phyloP scores from a whole-genome alignment of 1,139 yeast species.

The Lodderomyces oxycetoniae region DNA sequence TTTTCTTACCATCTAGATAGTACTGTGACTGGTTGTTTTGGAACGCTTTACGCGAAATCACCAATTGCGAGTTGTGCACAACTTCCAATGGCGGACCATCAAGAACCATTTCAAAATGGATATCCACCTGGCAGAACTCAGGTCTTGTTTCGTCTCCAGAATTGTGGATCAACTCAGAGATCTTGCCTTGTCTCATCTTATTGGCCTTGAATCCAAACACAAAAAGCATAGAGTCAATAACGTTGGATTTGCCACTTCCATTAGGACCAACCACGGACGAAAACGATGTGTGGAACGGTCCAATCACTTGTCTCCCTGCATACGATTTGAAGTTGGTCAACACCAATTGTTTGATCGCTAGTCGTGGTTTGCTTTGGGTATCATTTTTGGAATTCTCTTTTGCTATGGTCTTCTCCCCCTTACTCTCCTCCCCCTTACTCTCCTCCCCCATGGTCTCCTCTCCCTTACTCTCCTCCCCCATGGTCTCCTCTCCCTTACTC shows the following conservation, averaged over 20 bases:
- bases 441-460: neutral
- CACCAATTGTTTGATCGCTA: conserved; percentile 70
- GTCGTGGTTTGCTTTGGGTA: conserved; percentile 36
- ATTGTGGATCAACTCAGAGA: conserved; percentile 86
- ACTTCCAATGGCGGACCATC: conserved; percentile 47
- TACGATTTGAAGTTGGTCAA: conserved; percentile 90
- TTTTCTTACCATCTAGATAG: conserved; percentile 62
- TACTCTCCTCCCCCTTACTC: neutral
- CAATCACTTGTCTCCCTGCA: conserved; percentile 91
- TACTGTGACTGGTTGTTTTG: conserved; percentile 76
- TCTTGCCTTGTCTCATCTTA: conserved; percentile 94
- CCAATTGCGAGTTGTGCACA: conserved; percentile 54
- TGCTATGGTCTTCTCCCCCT: neutral
- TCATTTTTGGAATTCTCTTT: neutral
- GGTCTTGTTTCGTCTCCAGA: conserved; percentile 59
- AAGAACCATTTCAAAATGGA: conserved; percentile 76
- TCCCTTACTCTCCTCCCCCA: neutral
- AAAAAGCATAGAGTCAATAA: conserved; percentile 90
- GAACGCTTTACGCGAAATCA: conserved; percentile 76
- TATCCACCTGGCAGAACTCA: conserved; percentile 82
- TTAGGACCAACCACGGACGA: conserved; percentile 99
- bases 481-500: neutral
- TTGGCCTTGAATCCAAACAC: conserved; percentile 96
- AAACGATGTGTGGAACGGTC: conserved; percentile 90
- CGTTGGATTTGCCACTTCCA: conserved; percentile 97